These are phyloP conservation scores for Eutrema heterophyllum DNA, from an alignment of 345 rosid genomes.

Conservation along the genomic window DNA sequence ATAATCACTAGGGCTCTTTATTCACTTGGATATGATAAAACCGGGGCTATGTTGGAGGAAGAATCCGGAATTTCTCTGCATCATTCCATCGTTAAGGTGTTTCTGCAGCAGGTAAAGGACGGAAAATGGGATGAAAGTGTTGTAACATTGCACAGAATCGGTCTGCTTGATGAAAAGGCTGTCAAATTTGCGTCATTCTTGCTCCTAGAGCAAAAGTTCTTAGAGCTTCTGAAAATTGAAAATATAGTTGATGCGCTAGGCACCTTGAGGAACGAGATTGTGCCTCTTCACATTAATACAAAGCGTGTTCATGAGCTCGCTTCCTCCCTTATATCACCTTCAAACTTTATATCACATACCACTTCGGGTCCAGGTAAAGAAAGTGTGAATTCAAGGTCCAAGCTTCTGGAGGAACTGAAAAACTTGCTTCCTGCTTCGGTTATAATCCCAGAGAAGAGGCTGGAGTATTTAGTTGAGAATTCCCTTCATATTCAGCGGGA, in stretches of 20 bases:
- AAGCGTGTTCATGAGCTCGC: slow-evolving; percentile 57
- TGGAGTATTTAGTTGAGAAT: slow-evolving; percentile 66
- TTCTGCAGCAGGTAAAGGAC: slow-evolving; percentile 52
- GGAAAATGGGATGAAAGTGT: slow-evolving; percentile 68
- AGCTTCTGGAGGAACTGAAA: slow-evolving; percentile 51
- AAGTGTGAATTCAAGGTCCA: slow-evolving; percentile 38
- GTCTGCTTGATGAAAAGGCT: slow-evolving; percentile 45
- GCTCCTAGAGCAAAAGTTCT: slow-evolving; percentile 61
- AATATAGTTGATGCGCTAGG: slow-evolving; percentile 44
- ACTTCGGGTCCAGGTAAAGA: slow-evolving; percentile 30
- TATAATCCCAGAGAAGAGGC: slow-evolving; percentile 57
- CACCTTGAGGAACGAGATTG: slow-evolving; percentile 59
- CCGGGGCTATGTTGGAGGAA: slow-evolving; percentile 60
- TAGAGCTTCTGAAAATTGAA: slow-evolving; percentile 45
- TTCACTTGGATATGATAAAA: slow-evolving; percentile 64
- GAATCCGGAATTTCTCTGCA: slow-evolving; percentile 62
- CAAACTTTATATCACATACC: slow-evolving; percentile 15
- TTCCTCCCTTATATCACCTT: slow-evolving; percentile 41
- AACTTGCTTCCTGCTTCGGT: slow-evolving; percentile 62
- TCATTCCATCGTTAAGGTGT: slow-evolving; percentile 40
- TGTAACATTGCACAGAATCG: slow-evolving; percentile 45
- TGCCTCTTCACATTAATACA: slow-evolving; percentile 48
- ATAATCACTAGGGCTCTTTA: slow-evolving; percentile 58
- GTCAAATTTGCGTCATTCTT: slow-evolving; percentile 58
- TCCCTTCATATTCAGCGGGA: slow-evolving; percentile 57